A percentile compares a stretch with the other conserved stretches of the same genome.
Conservation (phyloP, 208 protist genomes). For the Trichomonas tenax region DNA sequence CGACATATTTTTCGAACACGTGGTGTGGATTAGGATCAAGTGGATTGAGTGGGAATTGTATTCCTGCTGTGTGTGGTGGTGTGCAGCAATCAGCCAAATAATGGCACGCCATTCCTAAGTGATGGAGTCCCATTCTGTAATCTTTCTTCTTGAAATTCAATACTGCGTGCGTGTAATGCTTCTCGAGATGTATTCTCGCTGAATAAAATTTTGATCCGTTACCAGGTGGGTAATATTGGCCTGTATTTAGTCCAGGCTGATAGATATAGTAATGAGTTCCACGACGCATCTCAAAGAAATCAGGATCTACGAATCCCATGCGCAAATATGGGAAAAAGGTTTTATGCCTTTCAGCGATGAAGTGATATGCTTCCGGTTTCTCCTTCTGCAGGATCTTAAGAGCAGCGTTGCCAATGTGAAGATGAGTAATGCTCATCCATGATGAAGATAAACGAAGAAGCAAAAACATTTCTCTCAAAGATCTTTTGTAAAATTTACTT, state of each 20-base stretch:
- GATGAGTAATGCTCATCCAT: not conserved
- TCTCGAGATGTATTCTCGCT: not conserved
- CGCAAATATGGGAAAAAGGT: not conserved
- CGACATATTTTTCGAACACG: not conserved
- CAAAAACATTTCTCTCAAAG: not conserved
- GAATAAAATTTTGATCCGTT: not conserved
- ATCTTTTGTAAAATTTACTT: no score
- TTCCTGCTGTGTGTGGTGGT: not conserved
- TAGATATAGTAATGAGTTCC: not conserved
- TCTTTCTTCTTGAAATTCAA: not conserved
- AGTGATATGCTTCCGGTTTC: not conserved
- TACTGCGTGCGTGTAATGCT: not conserved
- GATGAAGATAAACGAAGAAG: not conserved
- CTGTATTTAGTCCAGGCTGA: not conserved
- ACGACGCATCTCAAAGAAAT: not conserved
- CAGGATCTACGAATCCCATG: not conserved
- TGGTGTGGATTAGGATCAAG: not conserved
- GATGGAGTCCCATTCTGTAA: not conserved
- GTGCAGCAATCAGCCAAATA: not conserved
- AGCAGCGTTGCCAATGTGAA: not conserved
- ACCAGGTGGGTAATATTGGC: not conserved
- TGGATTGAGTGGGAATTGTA: not conserved
- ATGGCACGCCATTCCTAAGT: not conserved
- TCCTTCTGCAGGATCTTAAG: not conserved
- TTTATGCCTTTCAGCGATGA: not conserved